These are phyloP conservation scores for Dovyalis caffra DNA, from an alignment of 345 rosid species.

Conservation along the genomic window DNA sequence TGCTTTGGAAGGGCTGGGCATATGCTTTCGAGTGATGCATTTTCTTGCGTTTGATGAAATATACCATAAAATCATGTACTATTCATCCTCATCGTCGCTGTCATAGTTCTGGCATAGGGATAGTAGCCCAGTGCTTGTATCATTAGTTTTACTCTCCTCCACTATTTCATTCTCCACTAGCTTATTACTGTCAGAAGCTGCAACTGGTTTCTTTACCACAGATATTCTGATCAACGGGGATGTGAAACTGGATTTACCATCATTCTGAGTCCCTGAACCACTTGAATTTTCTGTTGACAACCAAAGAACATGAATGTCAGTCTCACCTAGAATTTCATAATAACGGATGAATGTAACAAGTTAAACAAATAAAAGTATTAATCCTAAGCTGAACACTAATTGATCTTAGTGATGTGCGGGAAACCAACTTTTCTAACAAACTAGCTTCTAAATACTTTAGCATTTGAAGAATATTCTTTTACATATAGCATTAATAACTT, in stretches of 20 bases:
- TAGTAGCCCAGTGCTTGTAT: conserved; percentile 33
- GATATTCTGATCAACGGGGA: conserved; percentile 41
- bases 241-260: conserved; percentile 29
- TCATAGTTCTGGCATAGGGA: conserved; percentile 65
- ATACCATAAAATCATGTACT: background rate
- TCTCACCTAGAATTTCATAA: background rate
- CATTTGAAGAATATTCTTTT: background rate
- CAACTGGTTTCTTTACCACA: conserved; percentile 49
- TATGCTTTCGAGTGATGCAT: background rate
- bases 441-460: background rate
- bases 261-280: conserved; percentile 17
- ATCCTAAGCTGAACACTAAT: background rate
- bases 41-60: background rate
- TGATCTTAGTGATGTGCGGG: background rate
- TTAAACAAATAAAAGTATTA: background rate
- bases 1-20: background rate
- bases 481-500: background rate
- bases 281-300: conserved; percentile 24
- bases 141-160: conserved; percentile 20
- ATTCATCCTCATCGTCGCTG: conserved; percentile 66
- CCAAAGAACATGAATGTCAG: background rate
- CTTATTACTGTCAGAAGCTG: conserved; percentile 14
- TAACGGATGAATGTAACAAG: background rate
- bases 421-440: background rate
- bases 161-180: conserved; percentile 32